Base-by-base conservation (phyloP, 1,139 yeast genomes). In the Sugiyamaella novakii region DNA sequence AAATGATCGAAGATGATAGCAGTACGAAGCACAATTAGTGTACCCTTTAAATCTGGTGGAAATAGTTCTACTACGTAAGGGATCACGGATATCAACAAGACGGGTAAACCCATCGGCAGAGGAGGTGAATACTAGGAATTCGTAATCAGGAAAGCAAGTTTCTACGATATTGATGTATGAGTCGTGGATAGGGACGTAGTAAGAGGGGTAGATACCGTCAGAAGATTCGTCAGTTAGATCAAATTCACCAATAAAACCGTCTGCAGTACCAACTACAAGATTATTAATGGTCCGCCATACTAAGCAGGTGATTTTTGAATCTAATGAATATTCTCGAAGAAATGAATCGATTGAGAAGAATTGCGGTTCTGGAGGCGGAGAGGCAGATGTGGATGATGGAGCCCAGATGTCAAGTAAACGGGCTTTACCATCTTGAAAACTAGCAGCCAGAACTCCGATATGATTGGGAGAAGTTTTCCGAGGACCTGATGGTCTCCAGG, bases 171-270 rank as follows among this genome's bases (percentile, higher is more conserved):
- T 63, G 5, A 85, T 72, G 21, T 80, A 74, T 1, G 82, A 74
- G 10, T 77, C 77, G 25, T 80, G 77, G 1, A 81, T 59, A 12
- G 76, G 75, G 21, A 62, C 58, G 27, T 71, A 61, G 38, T 68
- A 83, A 0, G 83, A 77, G 0, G 89, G 89, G 1, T 61, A 50
- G 4, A 24, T 43, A 15, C 46, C 51, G 2, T 53, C 56, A 0
- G 58, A 43, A 1, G 51, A 36, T 11, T 24, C 43, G 33, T 57
- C 60, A 10, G 60, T 48, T 1, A 84, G 61, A 24, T 77, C 72
- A 58, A 78, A 83, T 60, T 86, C 94, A 0, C 83, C 83, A 5
- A 88, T 66, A 30, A 72, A 72, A 0, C 97, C 97, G 50, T 80
- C 78, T 0, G 74, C 67, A 5, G 83, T 75, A 0, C 95, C 96